Conservation (phyloP, 352 stramenopile genomes). For the Nothophytophthora sp. region DNA sequence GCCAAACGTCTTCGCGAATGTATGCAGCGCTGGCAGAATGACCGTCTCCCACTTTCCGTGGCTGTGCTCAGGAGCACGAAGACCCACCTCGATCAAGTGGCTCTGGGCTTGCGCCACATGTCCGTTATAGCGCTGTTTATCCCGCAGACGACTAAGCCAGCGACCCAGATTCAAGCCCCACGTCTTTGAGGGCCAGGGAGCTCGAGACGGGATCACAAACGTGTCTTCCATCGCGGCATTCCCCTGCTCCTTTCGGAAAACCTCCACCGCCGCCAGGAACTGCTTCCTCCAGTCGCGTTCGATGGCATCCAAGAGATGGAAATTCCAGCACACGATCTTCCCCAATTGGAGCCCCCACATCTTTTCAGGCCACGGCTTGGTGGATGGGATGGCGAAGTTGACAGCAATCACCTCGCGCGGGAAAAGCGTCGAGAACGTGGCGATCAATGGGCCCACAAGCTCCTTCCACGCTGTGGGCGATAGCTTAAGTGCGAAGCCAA, state of each 20-base stretch:
- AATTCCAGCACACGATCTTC: constrained; percentile 27
- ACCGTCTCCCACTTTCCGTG: constrained; percentile 16
- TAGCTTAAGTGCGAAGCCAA: constrained; percentile 16
- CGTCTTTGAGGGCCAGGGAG: constrained; percentile 24
- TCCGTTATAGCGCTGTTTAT: constrained; percentile 21
- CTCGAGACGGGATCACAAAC: constrained; percentile 26
- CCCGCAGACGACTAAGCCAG: constrained; percentile 20
- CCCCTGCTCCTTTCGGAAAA: constrained; percentile 25
- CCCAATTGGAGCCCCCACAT: constrained; percentile 25
- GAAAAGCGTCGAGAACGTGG: constrained; percentile 17
- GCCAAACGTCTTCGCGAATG: constrained; percentile 22
- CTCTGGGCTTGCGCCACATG: constrained; percentile 18
- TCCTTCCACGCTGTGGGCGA: constrained; percentile 23
- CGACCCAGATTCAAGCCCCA: constrained; percentile 21
- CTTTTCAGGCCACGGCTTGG: constrained; percentile 27
- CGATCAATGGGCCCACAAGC: constrained; percentile 23
- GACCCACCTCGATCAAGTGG: constrained; percentile 5
- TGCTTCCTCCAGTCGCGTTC: constrained; percentile 25
- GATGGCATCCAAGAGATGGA: constrained; percentile 14
- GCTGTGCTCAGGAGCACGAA: neutral
- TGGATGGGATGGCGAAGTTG: constrained; percentile 15
- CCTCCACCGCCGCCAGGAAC: constrained; percentile 18
- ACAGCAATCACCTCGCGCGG: constrained; percentile 17
- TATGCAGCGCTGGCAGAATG: constrained; percentile 24
- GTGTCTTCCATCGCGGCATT: constrained; percentile 20